Percentiles rank a stretch among this genome's conserved stretches.
phyloP scores from a whole-genome alignment of 495 filamentous ascomycete species.

The Penicillium diatomitis region DNA sequence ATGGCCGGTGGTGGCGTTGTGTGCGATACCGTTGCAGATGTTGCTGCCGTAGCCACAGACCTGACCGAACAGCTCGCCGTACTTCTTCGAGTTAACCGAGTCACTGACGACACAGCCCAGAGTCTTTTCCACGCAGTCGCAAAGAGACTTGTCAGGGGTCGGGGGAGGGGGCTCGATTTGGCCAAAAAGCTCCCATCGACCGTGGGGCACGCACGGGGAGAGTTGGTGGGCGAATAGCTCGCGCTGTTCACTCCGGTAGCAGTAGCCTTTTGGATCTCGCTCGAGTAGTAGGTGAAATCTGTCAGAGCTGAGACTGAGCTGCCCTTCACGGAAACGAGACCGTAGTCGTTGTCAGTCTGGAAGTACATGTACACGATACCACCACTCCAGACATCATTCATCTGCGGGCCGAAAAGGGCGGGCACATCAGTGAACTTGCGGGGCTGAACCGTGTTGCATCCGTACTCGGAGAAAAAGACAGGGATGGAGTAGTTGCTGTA shows the following conservation, averaged over 20 bases:
- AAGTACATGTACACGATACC: slow-evolving; percentile 99
- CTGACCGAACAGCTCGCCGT: slow-evolving; percentile 57
- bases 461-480: slow-evolving; percentile 97
- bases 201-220: slow-evolving; percentile 61
- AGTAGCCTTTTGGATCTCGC: slow-evolving; percentile 56
- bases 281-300: slow-evolving; percentile 70
- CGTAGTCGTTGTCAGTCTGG: slow-evolving; percentile 84
- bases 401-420: slow-evolving; percentile 71
- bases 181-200: slow-evolving; percentile 60
- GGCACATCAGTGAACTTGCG: slow-evolving; percentile 80
- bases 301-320: slow-evolving; percentile 47
- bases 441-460: slow-evolving; percentile 71
- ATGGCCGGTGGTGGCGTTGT: slow-evolving; percentile 58
- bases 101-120: slow-evolving; percentile 58
- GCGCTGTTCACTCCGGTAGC: slow-evolving; percentile 55
- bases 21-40: slow-evolving; percentile 62
- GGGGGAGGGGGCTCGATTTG: slow-evolving; percentile 61
- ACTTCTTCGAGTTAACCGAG: slow-evolving; percentile 41
- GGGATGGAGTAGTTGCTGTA: slow-evolving; percentile 84
- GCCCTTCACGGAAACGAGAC: slow-evolving; percentile 60
- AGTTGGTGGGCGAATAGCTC: slow-evolving; percentile 68
- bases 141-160: slow-evolving; percentile 67
- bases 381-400: slow-evolving; percentile 82
- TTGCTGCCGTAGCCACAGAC: slow-evolving; percentile 52
- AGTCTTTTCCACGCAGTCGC: slow-evolving; percentile 72